Evolutionary conservation across 768 basidiomycete species (phyloP).

Genomic region (Macrolepiota fuliginosa): DNA sequence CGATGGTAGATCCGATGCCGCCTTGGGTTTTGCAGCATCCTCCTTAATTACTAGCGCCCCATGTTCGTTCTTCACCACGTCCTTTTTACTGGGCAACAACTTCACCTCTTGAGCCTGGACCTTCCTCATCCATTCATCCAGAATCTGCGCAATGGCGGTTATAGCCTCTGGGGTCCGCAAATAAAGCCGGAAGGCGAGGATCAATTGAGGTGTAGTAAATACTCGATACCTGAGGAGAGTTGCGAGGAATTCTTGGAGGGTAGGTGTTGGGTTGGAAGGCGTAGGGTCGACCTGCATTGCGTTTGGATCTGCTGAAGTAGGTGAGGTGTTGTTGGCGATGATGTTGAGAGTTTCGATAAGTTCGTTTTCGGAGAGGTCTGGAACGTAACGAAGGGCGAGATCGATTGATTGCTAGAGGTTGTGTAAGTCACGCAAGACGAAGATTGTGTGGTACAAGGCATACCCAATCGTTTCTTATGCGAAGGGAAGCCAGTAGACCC

Average conservation of each 20-base stretch:
- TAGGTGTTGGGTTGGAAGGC: constrained; percentile 14
- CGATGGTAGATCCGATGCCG: constrained; percentile 34
- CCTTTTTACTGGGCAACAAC: constrained; percentile 38
- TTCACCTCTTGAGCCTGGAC: constrained; percentile 26
- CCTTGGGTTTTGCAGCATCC: constrained; percentile 13
- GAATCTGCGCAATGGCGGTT: constrained; percentile 38
- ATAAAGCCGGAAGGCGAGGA: constrained; percentile 49
- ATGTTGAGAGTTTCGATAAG: constrained; percentile 50
- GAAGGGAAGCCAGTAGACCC: constrained; percentile 53
- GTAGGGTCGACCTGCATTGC: constrained; percentile 38
- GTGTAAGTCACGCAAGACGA: not conserved
- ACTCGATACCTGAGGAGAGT: constrained; percentile 32
- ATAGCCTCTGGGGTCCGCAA: constrained; percentile 51
- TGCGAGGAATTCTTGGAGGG: constrained; percentile 35
- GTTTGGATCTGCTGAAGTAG: constrained; percentile 28
- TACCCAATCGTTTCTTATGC: constrained; percentile 70
- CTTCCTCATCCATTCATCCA: constrained; percentile 47
- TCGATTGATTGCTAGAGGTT: constrained; percentile 40
- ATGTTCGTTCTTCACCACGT: constrained; percentile 36
- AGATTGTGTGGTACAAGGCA: constrained; percentile 12
- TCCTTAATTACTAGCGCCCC: constrained; percentile 35
- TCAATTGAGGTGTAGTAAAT: constrained; percentile 36
- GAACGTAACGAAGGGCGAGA: constrained; percentile 49
- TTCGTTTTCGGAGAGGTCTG: constrained; percentile 66
- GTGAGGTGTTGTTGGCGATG: constrained; percentile 38